A percentile compares a stretch with the other conserved stretches of the same genome.
Conservation (phyloP, 2,329 filamentous ascomycete species). For the Paraconiothyrium brasiliense region DNA sequence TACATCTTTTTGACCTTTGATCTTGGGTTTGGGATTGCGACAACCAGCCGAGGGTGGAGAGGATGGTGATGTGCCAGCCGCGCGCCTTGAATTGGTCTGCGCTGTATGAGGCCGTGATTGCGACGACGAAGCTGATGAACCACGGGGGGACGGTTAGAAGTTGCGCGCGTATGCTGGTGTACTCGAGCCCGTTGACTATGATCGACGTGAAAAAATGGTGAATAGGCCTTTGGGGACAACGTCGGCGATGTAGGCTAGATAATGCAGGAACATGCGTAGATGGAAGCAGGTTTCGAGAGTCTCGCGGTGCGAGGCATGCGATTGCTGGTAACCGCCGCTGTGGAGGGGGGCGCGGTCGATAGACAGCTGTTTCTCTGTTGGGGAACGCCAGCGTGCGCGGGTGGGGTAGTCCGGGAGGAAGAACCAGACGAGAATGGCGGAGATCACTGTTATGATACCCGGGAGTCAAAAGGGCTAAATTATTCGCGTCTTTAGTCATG, state of each 20-base stretch:
- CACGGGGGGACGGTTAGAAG: constrained; percentile 53
- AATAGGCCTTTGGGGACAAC: constrained; percentile 43
- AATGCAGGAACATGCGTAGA: constrained; percentile 52
- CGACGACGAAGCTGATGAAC: constrained; percentile 45
- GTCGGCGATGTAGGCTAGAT: constrained; percentile 36
- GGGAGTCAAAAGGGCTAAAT: neutral
- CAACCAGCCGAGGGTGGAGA: constrained; percentile 32
- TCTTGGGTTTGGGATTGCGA: too few relatives aligned
- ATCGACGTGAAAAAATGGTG: constrained; percentile 56
- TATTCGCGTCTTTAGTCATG: neutral
- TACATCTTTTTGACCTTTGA: too few relatives aligned
- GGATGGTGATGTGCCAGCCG: constrained; percentile 32
- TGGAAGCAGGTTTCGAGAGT: constrained; percentile 49
- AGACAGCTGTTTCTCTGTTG: constrained; percentile 35
- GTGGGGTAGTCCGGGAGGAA: constrained; percentile 61
- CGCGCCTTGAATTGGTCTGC: constrained; percentile 31
- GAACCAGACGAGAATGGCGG: constrained; percentile 52
- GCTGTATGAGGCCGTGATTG: constrained; percentile 36
- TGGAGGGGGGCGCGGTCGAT: constrained; percentile 34
- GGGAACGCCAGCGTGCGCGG: constrained; percentile 54
- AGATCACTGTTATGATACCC: constrained; percentile 24
- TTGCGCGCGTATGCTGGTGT: constrained; percentile 51
- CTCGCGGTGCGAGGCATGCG: constrained; percentile 48
- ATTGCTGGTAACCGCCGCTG: constrained; percentile 51
- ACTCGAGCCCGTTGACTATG: constrained; percentile 56